phyloP scores from a whole-genome alignment of 2,329 filamentous ascomycete species.

The Calonectria pseudoreteaudii region DNA sequence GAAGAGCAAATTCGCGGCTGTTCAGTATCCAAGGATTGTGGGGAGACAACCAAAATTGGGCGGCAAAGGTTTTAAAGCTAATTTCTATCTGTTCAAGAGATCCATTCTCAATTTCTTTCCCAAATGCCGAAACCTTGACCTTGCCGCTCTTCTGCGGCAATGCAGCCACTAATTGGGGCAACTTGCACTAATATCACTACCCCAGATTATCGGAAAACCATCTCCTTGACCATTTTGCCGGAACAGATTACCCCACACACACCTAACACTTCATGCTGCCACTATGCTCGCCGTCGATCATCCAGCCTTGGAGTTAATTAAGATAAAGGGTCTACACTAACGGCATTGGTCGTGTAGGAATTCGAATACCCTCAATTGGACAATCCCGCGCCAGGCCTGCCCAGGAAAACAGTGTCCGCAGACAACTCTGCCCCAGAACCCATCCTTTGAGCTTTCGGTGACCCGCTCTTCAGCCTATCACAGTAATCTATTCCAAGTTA shows the following conservation, averaged over 20 bases:
- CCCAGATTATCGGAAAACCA: constrained; percentile 28
- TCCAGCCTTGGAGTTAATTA: background rate
- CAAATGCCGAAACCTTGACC: background rate
- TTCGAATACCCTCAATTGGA: background rate
- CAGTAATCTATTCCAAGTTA: background rate
- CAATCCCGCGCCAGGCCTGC: background rate
- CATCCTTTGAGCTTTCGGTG: background rate
- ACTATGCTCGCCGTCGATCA: background rate
- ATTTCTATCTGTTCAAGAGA: background rate
- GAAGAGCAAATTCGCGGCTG: background rate
- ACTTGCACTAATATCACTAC: background rate
- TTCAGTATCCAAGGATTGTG: background rate
- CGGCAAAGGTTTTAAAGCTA: background rate
- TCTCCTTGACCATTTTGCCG: constrained; percentile 15
- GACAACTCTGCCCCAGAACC: background rate
- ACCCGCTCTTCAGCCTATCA: background rate
- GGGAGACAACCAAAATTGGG: no score
- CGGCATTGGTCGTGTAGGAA: background rate
- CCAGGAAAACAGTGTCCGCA: background rate
- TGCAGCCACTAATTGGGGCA: background rate
- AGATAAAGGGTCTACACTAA: background rate
- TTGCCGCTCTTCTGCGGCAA: background rate
- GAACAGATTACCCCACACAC: constrained; percentile 24
- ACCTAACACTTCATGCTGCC: background rate
- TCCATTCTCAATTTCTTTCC: background rate